Percentiles rank a stretch among this genome's conserved stretches.
Conservation (phyloP, 2,329 filamentous ascomycete species). For the Trichoderma polysporum region DNA sequence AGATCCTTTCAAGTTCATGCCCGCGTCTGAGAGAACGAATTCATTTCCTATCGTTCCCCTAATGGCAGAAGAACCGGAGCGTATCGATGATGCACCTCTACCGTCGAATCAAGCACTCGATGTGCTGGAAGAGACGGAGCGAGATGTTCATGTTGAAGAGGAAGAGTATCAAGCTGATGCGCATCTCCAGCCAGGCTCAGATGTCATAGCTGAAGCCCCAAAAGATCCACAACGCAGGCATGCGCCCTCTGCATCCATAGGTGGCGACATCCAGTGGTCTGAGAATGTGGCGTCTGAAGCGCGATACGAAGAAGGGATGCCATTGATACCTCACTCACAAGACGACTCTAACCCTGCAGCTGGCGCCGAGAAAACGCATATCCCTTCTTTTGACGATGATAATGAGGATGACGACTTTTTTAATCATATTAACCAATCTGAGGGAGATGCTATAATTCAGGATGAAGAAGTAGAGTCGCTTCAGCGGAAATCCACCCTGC, state of each 20-base stretch:
- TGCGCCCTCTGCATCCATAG: constrained; percentile 39
- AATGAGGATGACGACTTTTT: constrained; percentile 65
- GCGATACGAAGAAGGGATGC: constrained; percentile 69
- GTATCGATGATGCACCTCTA: constrained; percentile 40
- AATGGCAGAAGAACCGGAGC: constrained; percentile 30
- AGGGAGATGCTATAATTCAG: not conserved
- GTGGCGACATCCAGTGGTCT: constrained; percentile 43
- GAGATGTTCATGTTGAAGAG: constrained; percentile 45
- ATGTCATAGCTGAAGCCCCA: constrained; percentile 15
- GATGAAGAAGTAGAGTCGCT: constrained; percentile 37
- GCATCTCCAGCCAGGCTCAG: constrained; percentile 18
- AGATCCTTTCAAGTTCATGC: constrained; percentile 58
- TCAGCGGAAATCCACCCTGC: constrained; percentile 68
- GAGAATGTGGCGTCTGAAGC: constrained; percentile 51
- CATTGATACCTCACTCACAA: constrained; percentile 51
- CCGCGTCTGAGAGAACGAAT: constrained; percentile 57
- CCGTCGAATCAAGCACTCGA: constrained; percentile 53
- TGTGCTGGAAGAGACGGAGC: constrained; percentile 54
- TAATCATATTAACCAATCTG: constrained; percentile 44
- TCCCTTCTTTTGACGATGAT: constrained; percentile 44
- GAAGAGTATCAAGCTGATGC: constrained; percentile 32
- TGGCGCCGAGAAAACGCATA: not conserved
- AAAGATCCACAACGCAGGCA: constrained; percentile 26
- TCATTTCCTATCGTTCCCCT: constrained; percentile 61
- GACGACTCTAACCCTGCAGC: constrained; percentile 6